A percentile compares a stretch with the other conserved stretches of the same genome.
phyloP scores from a whole-genome alignment of 352 stramenopile species.

The Thraustotheca clavata region DNA sequence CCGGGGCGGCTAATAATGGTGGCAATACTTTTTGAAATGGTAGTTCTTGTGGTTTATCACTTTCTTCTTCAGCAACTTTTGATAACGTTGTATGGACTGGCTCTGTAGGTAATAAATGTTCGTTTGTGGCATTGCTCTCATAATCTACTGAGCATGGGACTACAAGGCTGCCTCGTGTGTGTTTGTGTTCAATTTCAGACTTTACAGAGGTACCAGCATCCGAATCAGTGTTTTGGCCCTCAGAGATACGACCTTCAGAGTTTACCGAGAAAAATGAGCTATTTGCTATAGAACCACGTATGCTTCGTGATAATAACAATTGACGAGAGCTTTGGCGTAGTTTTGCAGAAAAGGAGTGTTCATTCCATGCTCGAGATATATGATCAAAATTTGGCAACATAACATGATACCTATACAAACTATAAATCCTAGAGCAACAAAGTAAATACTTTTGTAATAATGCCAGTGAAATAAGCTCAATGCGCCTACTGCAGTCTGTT shows the following conservation, averaged over 20 bases:
- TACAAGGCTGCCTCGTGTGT: too few species aligned
- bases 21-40: too few species aligned
- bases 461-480: not conserved
- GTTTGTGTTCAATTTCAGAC: too few species aligned
- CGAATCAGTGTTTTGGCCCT: not conserved
- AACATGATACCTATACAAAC: not conserved
- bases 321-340: not conserved
- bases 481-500: not conserved
- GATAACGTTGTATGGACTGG: too few species aligned
- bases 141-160: too few species aligned
- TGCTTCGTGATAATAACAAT: not conserved
- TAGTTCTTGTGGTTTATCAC: too few species aligned
- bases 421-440: not conserved
- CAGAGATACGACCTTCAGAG: not conserved
- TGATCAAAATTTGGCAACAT: not conserved
- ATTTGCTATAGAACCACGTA: not conserved
- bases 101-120: too few species aligned
- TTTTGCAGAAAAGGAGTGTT: not conserved
- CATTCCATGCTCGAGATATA: not conserved
- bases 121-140: too few species aligned
- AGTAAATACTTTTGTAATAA: constrained; percentile 8
- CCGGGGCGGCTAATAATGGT: too few species aligned
- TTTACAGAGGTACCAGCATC: too few species aligned
- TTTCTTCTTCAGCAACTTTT: too few species aligned
- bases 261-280: not conserved